Evolutionary conservation across 768 basidiomycete genomes (phyloP).

Genomic region (Hygrocybe punicea): DNA sequence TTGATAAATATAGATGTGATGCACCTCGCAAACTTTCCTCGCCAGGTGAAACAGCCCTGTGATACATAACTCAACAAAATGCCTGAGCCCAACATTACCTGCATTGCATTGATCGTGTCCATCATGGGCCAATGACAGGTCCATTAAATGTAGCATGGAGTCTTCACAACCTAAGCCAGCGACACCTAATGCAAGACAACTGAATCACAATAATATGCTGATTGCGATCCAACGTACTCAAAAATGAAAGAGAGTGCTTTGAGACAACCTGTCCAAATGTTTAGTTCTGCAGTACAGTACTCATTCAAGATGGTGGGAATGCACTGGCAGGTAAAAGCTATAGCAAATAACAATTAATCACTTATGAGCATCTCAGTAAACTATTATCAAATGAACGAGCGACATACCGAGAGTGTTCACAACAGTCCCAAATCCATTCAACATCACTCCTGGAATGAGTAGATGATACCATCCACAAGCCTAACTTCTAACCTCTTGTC

Average conservation of each 20-base stretch:
- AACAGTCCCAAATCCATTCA: conserved; percentile 97
- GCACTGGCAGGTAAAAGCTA: conserved; percentile 98
- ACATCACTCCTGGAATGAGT: conserved; percentile 99
- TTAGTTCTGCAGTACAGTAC: conserved; percentile 96
- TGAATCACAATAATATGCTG: too few species aligned
- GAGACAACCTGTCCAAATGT: too few species aligned
- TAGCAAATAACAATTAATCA: conserved; percentile 10
- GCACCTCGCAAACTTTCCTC: conserved; percentile 86
- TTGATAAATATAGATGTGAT: neutral
- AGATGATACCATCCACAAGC: conserved; percentile 97
- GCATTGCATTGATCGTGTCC: conserved; percentile 98
- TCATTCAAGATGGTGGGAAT: conserved; percentile 98
- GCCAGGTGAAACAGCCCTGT: conserved; percentile 98
- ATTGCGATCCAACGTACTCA: too few species aligned
- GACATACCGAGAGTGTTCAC: conserved; percentile 81
- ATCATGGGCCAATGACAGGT: conserved; percentile 96
- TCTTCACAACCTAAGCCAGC: too few species aligned
- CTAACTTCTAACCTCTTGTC: conserved; percentile 93
- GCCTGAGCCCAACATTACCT: conserved; percentile 92
- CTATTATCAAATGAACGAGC: neutral
- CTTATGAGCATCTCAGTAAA: neutral
- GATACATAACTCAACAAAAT: conserved; percentile 87
- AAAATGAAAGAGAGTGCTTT: too few species aligned
- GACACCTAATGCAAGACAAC: too few species aligned
- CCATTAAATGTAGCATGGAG: too few species aligned